Base-by-base conservation (phyloP, 2,329 filamentous ascomycete species). In the Aspergillus candidus region DNA sequence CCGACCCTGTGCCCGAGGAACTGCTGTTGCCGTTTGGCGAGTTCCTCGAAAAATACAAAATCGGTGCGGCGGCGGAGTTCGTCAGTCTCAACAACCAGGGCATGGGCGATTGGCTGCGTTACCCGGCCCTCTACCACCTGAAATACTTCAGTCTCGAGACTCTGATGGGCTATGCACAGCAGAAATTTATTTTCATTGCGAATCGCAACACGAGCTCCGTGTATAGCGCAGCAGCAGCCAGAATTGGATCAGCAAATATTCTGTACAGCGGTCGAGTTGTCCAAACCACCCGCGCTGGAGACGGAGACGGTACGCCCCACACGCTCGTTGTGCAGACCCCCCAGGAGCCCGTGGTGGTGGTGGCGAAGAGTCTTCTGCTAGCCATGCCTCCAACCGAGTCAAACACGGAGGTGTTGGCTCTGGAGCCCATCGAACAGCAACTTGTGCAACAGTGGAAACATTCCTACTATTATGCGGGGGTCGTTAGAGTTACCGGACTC, bases 1-100 rank as follows among this genome's bases (percentile, higher is more conserved):
- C 49, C 3, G 17, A 43, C n/a, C 46, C 49, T 4, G 41, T 51
- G 14, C 41, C 46, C 11, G 41, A 43, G 11, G 46, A 51, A 11
- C 38, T 51, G 1, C n/a, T 47, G 4, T 14, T 51, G 5, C 41
- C 49, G 6, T 40, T 51, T 8, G 32, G 32, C 4, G 32, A 51
- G 6, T 49, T 51, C 11, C 18, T 49, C 12, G 3, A 15, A 2
- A 50, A 48, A 18, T 48, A 50, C 12, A 41, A 50, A 3, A 13
- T 50, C 1, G 27, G 32, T 4, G 6, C 37, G 13, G 37, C 22
- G 4, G 22, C 32, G 27, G 37, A 39, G 37, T 14, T 29, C 10
- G 11, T 39, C 8, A 32, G 27, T 11, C 27, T 39, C 8, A 30
- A 39, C 32, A 15, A 11, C 13, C 37, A 39, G 27, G 37, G 37